Evolutionary conservation across 2,329 filamentous ascomycete species (phyloP).

Genomic region (Cercospora sp.): DNA sequence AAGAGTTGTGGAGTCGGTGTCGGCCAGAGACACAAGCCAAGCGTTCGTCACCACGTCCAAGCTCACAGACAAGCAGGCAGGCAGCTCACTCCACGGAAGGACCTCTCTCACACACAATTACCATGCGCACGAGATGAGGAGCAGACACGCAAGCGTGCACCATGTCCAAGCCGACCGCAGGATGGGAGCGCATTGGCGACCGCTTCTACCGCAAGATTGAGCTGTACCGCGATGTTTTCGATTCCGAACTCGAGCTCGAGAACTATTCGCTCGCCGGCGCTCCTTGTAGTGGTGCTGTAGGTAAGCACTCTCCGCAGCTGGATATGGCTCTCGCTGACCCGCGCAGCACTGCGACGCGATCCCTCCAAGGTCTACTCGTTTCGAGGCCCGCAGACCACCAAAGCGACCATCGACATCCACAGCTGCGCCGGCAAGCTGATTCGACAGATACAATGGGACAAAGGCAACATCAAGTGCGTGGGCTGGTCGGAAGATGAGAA

Average conservation of each 20-base stretch:
- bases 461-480: conserved; percentile 79
- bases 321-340: conserved; percentile 27
- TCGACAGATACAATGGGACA: conserved; percentile 68
- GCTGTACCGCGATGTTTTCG: conserved; percentile 90
- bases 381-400: conserved; percentile 67
- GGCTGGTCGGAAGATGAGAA: conserved; percentile 97
- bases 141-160: not conserved
- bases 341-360: conserved; percentile 81
- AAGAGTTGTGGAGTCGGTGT: not conserved
- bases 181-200: conserved; percentile 92
- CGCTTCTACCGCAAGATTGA: conserved; percentile 94
- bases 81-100: not conserved
- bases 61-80: not conserved
- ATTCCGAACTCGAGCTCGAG: conserved; percentile 89
- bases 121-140: conserved; percentile 10
- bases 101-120: not conserved
- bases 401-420: conserved; percentile 90
- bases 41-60: conserved; percentile 5
- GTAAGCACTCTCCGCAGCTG: conserved; percentile 52
- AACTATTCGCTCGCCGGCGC: conserved; percentile 90
- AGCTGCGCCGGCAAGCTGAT: conserved; percentile 89
- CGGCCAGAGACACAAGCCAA: not conserved
- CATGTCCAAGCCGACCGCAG: conserved; percentile 69
- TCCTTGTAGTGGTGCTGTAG: conserved; percentile 88
- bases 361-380: conserved; percentile 80